These are phyloP conservation scores for Fusarium albidum DNA, from an alignment of 2,329 filamentous ascomycete genomes.

Conservation along the genomic window DNA sequence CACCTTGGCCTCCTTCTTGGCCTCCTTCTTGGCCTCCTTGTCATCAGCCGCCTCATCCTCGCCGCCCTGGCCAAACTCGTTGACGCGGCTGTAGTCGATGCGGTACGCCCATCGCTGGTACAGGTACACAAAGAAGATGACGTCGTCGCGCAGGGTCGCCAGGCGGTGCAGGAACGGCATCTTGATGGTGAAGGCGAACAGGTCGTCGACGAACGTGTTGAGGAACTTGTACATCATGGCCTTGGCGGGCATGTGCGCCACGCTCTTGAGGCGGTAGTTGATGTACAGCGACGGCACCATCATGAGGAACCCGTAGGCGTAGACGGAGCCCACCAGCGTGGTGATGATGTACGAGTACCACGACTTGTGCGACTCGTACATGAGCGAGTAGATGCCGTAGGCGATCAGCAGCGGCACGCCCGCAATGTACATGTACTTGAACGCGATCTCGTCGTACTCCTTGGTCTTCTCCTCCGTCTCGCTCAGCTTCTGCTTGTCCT, in stretches of 20 bases:
- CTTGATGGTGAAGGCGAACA: conserved; percentile 99
- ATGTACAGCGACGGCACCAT: conserved; percentile 98
- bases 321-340: conserved; percentile 93
- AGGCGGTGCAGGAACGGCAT: conserved; percentile 95
- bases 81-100: conserved; percentile 89
- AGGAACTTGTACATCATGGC: conserved; percentile 99
- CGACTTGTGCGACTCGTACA: conserved; percentile 95
- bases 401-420: conserved; percentile 89
- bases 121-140: conserved; percentile 98
- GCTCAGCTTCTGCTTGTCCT: conserved; percentile 95
- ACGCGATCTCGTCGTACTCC: conserved; percentile 97
- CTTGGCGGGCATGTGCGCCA: conserved; percentile 96
- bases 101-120: conserved; percentile 96
- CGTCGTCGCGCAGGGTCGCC: conserved; percentile 90
- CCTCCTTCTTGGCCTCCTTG: conserved; percentile 52
- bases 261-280: conserved; percentile 96
- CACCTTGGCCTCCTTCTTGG: conserved; percentile 49
- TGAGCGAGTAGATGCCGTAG: conserved; percentile 88
- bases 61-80: conserved; percentile 98
- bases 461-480: conserved; percentile 98
- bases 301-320: conserved; percentile 98
- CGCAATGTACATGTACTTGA: conserved; percentile 94
- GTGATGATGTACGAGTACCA: conserved; percentile 98
- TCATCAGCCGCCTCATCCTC: conserved; percentile 87
- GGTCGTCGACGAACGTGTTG: conserved; percentile 98